Evolutionary conservation across 2,329 filamentous ascomycete genomes (phyloP).

Genomic region (Pseudocercospora musae): DNA sequence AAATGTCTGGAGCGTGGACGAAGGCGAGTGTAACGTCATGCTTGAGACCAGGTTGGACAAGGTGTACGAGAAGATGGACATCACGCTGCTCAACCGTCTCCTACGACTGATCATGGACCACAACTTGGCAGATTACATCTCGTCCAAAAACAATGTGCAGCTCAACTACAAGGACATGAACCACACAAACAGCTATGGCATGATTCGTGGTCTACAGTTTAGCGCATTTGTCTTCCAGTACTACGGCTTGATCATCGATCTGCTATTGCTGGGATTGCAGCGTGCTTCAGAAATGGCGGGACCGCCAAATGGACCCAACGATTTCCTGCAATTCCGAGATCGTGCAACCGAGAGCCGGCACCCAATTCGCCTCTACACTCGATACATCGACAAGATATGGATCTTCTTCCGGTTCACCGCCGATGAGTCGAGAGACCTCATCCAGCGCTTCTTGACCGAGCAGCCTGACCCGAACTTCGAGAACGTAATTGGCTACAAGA

Average conservation of each 20-base stretch:
- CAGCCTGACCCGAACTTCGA: constrained; percentile 99
- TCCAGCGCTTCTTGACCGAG: constrained; percentile 95
- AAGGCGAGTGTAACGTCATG: constrained; percentile 97
- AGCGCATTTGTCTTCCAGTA: constrained; percentile 99
- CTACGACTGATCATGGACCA: constrained; percentile 98
- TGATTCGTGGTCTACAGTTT: constrained; percentile 97
- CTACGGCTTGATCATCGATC: constrained; percentile 92
- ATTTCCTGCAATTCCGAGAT: constrained; percentile 96
- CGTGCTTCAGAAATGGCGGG: constrained; percentile 97
- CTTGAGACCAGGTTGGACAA: constrained; percentile 98
- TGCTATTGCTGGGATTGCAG: constrained; percentile 86
- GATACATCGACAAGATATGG: constrained; percentile 98
- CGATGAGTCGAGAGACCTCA: constrained; percentile 91
- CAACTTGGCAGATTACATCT: constrained; percentile 98
- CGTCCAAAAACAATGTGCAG: constrained; percentile 98
- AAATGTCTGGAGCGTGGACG: constrained; percentile 87
- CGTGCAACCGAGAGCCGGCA: constrained; percentile 87
- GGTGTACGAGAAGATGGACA: constrained; percentile 98
- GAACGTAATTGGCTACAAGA: constrained; percentile 97
- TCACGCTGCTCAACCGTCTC: constrained; percentile 90
- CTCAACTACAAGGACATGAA: constrained; percentile 99
- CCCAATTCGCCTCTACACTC: constrained; percentile 93
- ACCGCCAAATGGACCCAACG: constrained; percentile 88
- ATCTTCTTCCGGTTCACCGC: constrained; percentile 92
- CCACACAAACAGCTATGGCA: constrained; percentile 96